These are phyloP conservation scores for Geranium rotundifolium DNA, from an alignment of 345 rosid species.

Conservation along the genomic window DNA sequence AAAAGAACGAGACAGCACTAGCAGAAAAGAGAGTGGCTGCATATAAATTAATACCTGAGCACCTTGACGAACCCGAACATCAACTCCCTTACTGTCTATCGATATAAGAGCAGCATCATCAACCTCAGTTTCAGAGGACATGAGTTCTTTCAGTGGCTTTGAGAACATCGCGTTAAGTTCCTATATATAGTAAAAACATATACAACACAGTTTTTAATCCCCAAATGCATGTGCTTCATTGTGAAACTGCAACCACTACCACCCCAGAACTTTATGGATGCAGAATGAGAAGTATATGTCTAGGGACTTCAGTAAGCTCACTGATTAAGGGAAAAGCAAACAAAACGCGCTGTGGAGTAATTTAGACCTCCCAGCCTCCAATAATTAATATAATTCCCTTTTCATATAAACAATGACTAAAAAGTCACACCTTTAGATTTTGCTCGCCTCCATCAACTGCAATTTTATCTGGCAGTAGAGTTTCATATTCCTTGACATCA, in stretches of 20 bases:
- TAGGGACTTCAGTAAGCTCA: too few relatives aligned
- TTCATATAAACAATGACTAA: background rate
- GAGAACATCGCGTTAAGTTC: slow-evolving; percentile 80
- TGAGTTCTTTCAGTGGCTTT: slow-evolving; percentile 58
- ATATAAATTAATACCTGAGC: slow-evolving; percentile 51
- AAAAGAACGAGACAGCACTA: background rate
- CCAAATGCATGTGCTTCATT: too few relatives aligned
- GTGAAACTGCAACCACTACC: too few relatives aligned
- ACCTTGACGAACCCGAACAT: slow-evolving; percentile 88
- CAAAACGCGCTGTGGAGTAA: too few relatives aligned
- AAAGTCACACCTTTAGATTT: slow-evolving; percentile 52
- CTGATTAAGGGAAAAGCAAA: too few relatives aligned
- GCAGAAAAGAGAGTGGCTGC: too few relatives aligned
- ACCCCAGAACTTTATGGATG: too few relatives aligned
- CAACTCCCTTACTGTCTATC: slow-evolving; percentile 88
- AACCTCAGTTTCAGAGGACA: slow-evolving; percentile 57
- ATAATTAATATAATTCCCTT: too few relatives aligned
- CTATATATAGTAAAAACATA: slow-evolving; percentile 20
- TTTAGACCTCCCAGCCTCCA: too few relatives aligned
- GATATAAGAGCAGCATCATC: slow-evolving; percentile 95
- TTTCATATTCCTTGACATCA: slow-evolving; percentile 75
- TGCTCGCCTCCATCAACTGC: slow-evolving; percentile 97
- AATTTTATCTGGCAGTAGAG: slow-evolving; percentile 77
- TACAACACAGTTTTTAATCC: background rate
- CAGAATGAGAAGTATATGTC: too few relatives aligned